Evolutionary conservation across 2,329 filamentous ascomycete species (phyloP).

Genomic region (Ascochyta koolunga): DNA sequence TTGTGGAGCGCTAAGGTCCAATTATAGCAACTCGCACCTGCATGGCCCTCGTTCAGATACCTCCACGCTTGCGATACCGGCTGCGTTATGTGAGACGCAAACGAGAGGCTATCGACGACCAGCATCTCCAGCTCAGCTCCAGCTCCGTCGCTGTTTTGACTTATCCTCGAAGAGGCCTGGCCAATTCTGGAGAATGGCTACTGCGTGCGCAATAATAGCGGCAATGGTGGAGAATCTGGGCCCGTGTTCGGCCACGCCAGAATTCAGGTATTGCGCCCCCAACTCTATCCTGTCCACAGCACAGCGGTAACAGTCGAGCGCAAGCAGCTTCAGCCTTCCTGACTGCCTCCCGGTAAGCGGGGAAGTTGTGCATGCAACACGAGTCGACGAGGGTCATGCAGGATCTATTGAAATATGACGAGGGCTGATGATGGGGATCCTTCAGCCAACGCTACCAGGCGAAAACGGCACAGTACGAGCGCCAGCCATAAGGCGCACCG

Average conservation of each 20-base stretch:
- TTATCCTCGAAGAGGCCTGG: background rate
- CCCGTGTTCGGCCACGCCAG: background rate
- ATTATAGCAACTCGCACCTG: constrained; percentile 5
- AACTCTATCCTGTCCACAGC: background rate
- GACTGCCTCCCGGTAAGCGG: too few species aligned
- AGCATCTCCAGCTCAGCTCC: background rate
- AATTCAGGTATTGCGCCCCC: too few species aligned
- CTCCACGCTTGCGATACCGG: background rate
- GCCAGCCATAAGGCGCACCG: background rate
- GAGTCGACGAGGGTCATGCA: background rate
- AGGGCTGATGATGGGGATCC: background rate
- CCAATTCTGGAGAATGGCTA: background rate
- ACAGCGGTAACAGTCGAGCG: background rate
- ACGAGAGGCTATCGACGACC: background rate
- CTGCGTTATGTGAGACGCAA: background rate
- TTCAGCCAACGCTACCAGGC: background rate
- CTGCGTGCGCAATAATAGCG: background rate
- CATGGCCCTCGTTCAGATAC: background rate
- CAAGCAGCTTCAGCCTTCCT: background rate
- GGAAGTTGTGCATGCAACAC: constrained; percentile 1
- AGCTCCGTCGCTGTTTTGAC: background rate
- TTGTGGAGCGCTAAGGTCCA: background rate
- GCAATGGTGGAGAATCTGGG: background rate
- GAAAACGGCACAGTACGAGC: constrained; percentile 12
- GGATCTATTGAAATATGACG: constrained; percentile 7